phyloP scores from a whole-genome alignment of 495 filamentous ascomycete species.

The Penicillium tannophilum region DNA sequence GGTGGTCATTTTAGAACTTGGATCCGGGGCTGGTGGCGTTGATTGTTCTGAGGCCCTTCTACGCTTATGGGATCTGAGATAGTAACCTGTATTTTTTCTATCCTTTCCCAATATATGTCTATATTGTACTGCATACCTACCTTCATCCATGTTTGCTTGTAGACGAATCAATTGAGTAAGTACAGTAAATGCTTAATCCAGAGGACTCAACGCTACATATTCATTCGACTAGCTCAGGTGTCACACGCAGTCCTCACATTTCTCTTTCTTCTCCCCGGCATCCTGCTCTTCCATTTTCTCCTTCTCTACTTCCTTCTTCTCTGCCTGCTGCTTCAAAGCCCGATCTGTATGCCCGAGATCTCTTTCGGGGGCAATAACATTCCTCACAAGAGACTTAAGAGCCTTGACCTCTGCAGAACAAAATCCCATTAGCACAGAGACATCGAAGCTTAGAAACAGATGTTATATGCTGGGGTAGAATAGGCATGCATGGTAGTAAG shows the following conservation, averaged over 20 bases:
- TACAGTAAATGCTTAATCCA: too few species aligned
- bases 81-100: constrained; percentile 4
- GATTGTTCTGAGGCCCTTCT: constrained; percentile 11
- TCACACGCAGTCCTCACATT: constrained; percentile 52
- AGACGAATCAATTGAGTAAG: neutral
- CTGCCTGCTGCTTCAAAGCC: constrained; percentile 33
- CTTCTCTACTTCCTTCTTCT: constrained; percentile 17
- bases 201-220: neutral
- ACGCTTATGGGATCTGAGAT: constrained; percentile 2
- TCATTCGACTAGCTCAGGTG: too few species aligned
- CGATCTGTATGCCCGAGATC: constrained; percentile 84
- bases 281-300: constrained; percentile 7
- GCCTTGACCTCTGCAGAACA: constrained; percentile 69
- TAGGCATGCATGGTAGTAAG: neutral
- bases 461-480: too few species aligned
- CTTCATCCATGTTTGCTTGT: neutral
- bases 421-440: constrained; percentile 8
- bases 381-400: constrained; percentile 85
- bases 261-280: constrained; percentile 17
- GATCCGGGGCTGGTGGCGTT: constrained; percentile 26
- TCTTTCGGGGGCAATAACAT: constrained; percentile 75
- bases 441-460: constrained; percentile 7
- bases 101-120: constrained; percentile 8
- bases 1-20: constrained; percentile 24
- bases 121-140: constrained; percentile 5